These are phyloP conservation scores for Penicillium sp. DNA, from an alignment of 2,329 filamentous ascomycete genomes.

Conservation along the genomic window DNA sequence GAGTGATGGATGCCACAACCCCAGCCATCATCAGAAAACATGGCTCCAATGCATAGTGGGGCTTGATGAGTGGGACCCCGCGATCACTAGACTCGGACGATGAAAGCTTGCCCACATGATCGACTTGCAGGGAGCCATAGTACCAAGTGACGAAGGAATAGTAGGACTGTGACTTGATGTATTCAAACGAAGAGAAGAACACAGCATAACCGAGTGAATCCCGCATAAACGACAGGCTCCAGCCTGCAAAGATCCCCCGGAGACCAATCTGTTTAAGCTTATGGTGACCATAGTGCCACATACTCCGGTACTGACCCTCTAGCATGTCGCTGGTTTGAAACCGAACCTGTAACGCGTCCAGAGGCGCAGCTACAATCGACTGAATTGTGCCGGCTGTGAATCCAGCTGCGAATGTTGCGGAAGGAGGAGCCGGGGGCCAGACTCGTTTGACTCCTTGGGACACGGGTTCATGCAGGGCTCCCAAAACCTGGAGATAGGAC, in stretches of 20 bases:
- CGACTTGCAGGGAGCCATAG: constrained; percentile 48
- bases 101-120: constrained; percentile 29
- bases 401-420: constrained; percentile 58
- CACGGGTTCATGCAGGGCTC: constrained; percentile 57
- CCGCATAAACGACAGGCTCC: constrained; percentile 57
- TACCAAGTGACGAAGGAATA: constrained; percentile 60
- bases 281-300: constrained; percentile 61
- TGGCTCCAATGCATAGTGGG: constrained; percentile 63
- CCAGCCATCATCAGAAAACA: constrained; percentile 61
- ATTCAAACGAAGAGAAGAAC: constrained; percentile 65
- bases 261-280: constrained; percentile 60
- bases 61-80: constrained; percentile 51
- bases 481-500: constrained; percentile 60
- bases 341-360: constrained; percentile 63
- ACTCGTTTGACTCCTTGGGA: constrained; percentile 56
- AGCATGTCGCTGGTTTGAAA: constrained; percentile 60
- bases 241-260: constrained; percentile 64
- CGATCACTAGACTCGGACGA: constrained; percentile 28
- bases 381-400: constrained; percentile 59
- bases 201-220: constrained; percentile 60
- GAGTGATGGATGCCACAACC: constrained; percentile 56
- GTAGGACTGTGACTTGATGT: constrained; percentile 61
- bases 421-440: constrained; percentile 57
- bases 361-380: constrained; percentile 60
- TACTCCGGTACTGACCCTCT: constrained; percentile 58